These are phyloP conservation scores for Clonostachys rhizophaga DNA, from an alignment of 2,329 filamentous ascomycete species.

Conservation along the genomic window DNA sequence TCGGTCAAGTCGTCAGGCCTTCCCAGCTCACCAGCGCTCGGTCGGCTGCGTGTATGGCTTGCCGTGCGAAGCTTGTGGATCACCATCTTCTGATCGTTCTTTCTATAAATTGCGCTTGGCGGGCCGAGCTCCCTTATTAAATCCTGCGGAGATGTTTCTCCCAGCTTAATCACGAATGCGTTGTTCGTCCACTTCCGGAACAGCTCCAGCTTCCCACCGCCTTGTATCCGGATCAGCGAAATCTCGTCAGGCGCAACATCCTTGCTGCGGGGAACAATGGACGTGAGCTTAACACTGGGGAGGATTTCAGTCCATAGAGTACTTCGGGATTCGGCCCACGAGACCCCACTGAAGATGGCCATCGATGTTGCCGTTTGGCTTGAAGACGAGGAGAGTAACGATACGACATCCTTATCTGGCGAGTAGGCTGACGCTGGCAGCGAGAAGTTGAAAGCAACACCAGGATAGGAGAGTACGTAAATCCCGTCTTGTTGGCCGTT, in stretches of 20 bases:
- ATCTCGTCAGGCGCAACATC: conserved; percentile 87
- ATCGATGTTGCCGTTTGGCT: conserved; percentile 77
- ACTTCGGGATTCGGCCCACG: conserved; percentile 80
- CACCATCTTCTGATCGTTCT: conserved; percentile 82
- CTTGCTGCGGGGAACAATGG: conserved; percentile 64
- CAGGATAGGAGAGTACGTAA: conserved; percentile 91
- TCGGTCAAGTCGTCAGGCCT: conserved; percentile 58
- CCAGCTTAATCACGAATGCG: conserved; percentile 68
- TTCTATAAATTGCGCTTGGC: conserved; percentile 89
- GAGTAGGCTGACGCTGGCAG: conserved; percentile 72
- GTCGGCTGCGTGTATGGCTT: conserved; percentile 44
- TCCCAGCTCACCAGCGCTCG: conserved; percentile 33
- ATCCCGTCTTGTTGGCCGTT: conserved; percentile 56
- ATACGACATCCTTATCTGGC: conserved; percentile 74
- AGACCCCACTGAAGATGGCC: conserved; percentile 86
- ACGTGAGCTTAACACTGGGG: conserved; percentile 68
- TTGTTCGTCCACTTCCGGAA: conserved; percentile 64
- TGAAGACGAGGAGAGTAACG: conserved; percentile 70
- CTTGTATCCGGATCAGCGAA: conserved; percentile 72
- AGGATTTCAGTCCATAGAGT: conserved; percentile 72
- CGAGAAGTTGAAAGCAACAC: conserved; percentile 88
- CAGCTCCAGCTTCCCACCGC: conserved; percentile 74
- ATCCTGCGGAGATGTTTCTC: conserved; percentile 88
- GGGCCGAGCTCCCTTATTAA: conserved; percentile 86
- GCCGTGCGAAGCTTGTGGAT: conserved; percentile 66